Evolutionary conservation across 2,329 filamentous ascomycete species (phyloP).

Genomic region (Byssochlamys sp.): DNA sequence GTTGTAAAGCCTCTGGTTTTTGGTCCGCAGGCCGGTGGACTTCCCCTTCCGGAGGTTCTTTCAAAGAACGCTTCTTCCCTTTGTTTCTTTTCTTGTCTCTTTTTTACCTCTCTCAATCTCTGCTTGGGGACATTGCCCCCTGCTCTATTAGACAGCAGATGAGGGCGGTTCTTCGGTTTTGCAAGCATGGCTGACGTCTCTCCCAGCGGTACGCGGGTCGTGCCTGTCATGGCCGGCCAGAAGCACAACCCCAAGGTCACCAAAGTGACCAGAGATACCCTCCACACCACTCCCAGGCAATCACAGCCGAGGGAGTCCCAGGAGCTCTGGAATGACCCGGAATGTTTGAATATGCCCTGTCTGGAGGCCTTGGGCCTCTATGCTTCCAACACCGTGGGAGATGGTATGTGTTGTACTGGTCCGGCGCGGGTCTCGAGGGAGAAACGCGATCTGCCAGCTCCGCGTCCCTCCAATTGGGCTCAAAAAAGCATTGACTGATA

Average conservation of each 20-base stretch:
- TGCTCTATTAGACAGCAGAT: constrained; percentile 15
- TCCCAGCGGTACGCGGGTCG: constrained; percentile 32
- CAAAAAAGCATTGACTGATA: neutral
- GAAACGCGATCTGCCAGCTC: neutral
- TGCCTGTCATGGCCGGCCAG: constrained; percentile 29
- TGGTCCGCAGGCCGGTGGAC: constrained; percentile 8
- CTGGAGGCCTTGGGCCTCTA: constrained; percentile 51
- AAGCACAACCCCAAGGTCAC: constrained; percentile 14
- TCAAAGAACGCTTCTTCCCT: constrained; percentile 4
- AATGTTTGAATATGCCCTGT: constrained; percentile 30
- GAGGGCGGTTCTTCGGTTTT: constrained; percentile 24
- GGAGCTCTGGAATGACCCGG: constrained; percentile 11
- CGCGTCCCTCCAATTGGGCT: neutral
- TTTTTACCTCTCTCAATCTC: constrained; percentile 7
- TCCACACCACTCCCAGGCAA: neutral
- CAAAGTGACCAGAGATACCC: constrained; percentile 3
- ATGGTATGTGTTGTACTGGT: constrained; percentile 43
- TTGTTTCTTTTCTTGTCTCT: neutral
- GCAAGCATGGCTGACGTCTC: constrained; percentile 30
- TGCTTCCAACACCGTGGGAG: constrained; percentile 49
- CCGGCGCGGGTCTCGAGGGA: neutral
- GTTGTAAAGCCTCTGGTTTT: constrained; percentile 4
- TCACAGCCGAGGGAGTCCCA: constrained; percentile 4
- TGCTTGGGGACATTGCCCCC: constrained; percentile 12
- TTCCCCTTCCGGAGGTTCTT: neutral